phyloP scores from a whole-genome alignment of 2,329 filamentous ascomycete genomes.

The Pestalotiopsis sp. region DNA sequence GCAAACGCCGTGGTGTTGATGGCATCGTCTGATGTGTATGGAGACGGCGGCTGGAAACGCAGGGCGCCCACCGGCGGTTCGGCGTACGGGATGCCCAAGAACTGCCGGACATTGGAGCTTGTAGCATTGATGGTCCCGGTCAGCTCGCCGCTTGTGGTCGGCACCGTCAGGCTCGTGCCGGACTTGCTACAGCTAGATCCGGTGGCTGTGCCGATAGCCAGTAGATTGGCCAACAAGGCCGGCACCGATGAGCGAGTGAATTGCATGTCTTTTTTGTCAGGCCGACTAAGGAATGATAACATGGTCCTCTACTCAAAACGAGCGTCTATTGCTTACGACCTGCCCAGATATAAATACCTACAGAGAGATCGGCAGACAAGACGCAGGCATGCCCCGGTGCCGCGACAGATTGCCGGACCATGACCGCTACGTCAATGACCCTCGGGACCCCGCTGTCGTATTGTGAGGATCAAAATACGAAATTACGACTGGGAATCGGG shows the following conservation, averaged over 20 bases:
- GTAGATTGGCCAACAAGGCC: not conserved
- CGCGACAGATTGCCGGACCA: not conserved
- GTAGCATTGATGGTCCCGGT: conserved; percentile 10
- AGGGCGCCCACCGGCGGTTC: conserved; percentile 3
- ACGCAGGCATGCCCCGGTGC: not conserved
- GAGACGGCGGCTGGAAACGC: conserved; percentile 10
- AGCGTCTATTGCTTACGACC: not conserved
- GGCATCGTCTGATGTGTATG: not conserved
- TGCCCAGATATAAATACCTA: not conserved
- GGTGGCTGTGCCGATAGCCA: not conserved
- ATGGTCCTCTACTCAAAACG: not conserved
- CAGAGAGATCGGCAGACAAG: not conserved
- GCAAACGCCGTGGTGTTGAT: conserved; percentile 3
- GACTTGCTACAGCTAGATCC: not conserved
- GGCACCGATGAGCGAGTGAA: not conserved
- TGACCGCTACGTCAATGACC: not conserved
- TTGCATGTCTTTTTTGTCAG: not conserved
- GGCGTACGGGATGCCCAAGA: conserved; percentile 12
- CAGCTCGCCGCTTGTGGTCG: conserved; percentile 15
- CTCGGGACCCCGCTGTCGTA: not conserved
- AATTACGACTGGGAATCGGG: not conserved
- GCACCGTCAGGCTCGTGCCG: not conserved
- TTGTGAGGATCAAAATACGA: not conserved
- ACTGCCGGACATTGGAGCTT: conserved; percentile 10
- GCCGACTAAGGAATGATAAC: not conserved